These are phyloP conservation scores for Poa annua DNA, from an alignment of 176 grass and related monocot genomes.

Conservation along the genomic window DNA sequence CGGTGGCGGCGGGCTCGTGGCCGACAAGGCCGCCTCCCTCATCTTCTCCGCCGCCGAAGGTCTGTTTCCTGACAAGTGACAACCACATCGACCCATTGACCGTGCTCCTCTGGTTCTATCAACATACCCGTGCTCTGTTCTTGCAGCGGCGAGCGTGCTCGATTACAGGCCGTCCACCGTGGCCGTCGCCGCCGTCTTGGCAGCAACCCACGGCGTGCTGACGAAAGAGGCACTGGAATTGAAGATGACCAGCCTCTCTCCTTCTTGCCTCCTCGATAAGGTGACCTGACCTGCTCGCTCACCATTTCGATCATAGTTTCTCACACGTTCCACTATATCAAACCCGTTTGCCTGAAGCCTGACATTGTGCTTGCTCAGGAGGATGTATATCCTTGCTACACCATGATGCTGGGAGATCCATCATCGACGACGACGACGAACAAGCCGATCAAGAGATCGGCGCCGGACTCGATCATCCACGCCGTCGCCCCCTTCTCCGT, in stretches of 20 bases:
- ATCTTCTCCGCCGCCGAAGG: conserved; percentile 50
- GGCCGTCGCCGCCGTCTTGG: conserved; percentile 59
- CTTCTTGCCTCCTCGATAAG: conserved; percentile 53
- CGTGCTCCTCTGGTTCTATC: neutral
- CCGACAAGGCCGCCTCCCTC: conserved; percentile 38
- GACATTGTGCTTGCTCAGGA: conserved; percentile 41
- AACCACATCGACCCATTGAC: neutral
- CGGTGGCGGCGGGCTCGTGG: neutral
- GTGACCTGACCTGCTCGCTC: conserved; percentile 30
- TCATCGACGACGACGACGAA: neutral
- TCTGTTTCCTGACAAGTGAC: neutral
- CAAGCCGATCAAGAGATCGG: conserved; percentile 39
- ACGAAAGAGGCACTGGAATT: conserved; percentile 48
- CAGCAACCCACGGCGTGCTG: conserved; percentile 42
- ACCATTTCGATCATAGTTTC: neutral
- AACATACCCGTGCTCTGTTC: neutral
- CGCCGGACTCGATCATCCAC: conserved; percentile 6
- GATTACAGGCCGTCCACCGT: conserved; percentile 61
- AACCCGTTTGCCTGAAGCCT: neutral
- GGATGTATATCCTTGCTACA: conserved; percentile 66
- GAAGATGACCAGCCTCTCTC: conserved; percentile 42
- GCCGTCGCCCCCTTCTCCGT: conserved; percentile 11
- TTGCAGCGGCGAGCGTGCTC: conserved; percentile 49
- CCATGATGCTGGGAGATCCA: conserved; percentile 41
- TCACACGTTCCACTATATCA: neutral